These are phyloP conservation scores for Aspergillus melleus DNA, from an alignment of 2,329 filamentous ascomycete species.

Conservation along the genomic window DNA sequence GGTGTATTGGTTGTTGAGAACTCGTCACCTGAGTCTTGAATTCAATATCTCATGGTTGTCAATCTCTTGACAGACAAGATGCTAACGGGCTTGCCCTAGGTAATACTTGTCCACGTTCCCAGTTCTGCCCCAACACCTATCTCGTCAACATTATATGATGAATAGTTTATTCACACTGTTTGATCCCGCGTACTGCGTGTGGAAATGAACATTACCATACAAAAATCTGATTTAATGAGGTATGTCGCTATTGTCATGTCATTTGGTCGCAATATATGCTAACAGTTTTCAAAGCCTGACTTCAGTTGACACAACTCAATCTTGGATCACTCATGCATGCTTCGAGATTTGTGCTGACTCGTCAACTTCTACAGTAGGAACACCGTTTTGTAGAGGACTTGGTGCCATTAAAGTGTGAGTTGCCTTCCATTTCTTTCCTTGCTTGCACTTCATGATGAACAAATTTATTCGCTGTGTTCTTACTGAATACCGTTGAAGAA, in stretches of 20 bases:
- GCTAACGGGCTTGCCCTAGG: constrained; percentile 27
- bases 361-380: constrained; percentile 22
- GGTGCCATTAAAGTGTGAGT: constrained; percentile 25
- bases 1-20: constrained; percentile 66
- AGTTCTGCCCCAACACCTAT: constrained; percentile 17
- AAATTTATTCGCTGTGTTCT: constrained; percentile 64
- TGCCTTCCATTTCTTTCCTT: neutral
- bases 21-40: constrained; percentile 60
- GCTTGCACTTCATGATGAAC: constrained; percentile 54
- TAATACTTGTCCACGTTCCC: constrained; percentile 21
- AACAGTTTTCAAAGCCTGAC: constrained; percentile 40
- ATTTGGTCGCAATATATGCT: constrained; percentile 24
- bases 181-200: constrained; percentile 57
- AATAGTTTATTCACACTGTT: constrained; percentile 70
- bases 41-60: constrained; percentile 29
- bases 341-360: constrained; percentile 30
- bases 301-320: constrained; percentile 38
- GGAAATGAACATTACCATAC: constrained; percentile 60
- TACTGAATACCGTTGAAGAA: constrained; percentile 62
- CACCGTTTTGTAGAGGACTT: constrained; percentile 2
- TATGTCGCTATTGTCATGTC: constrained; percentile 28
- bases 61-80: constrained; percentile 17
- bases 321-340: constrained; percentile 22
- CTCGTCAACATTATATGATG: constrained; percentile 57
- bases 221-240: constrained; percentile 75